A percentile compares a stretch with the other conserved stretches of the same genome.
Evolutionary conservation across 805 yeast genomes (phyloP).

Genomic region (Clavispora carvajalis): DNA sequence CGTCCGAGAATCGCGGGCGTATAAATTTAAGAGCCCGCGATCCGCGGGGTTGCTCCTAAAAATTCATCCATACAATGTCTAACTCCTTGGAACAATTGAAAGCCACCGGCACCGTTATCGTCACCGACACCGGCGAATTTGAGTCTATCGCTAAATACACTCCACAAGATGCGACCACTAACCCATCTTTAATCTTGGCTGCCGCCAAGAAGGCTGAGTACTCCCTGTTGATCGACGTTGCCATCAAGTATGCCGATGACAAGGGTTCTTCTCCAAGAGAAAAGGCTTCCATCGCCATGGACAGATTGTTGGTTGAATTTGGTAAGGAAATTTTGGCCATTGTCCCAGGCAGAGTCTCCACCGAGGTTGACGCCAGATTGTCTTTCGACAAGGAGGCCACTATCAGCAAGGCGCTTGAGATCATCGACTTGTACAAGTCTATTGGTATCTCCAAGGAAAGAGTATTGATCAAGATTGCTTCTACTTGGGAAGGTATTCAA

Average conservation of each 20-base stretch:
- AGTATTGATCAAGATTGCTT: conserved; percentile 91
- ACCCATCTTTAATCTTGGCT: conserved; percentile 95
- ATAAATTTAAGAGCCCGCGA: background rate
- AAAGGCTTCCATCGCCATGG: conserved; percentile 79
- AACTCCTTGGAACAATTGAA: conserved; percentile 89
- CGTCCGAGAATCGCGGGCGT: conserved; percentile 1
- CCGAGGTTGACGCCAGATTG: conserved; percentile 98
- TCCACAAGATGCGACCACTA: conserved; percentile 99
- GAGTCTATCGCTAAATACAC: conserved; percentile 96
- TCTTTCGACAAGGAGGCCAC: conserved; percentile 95
- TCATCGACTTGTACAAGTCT: conserved; percentile 80
- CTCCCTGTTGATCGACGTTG: conserved; percentile 83
- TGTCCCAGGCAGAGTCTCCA: conserved; percentile 98
- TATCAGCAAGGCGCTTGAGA: conserved; percentile 85
- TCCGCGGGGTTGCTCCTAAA: background rate
- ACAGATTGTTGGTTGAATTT: conserved; percentile 89
- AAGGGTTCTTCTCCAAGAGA: conserved; percentile 53
- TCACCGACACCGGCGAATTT: conserved; percentile 98
- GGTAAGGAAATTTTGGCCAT: conserved; percentile 89
- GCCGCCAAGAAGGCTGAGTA: conserved; percentile 89
- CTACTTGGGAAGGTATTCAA: conserved; percentile 99
- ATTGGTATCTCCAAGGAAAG: conserved; percentile 86
- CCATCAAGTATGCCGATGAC: conserved; percentile 80
- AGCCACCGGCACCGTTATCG: conserved; percentile 93
- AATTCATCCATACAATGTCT: conserved; percentile 19